phyloP scores from a whole-genome alignment of 192 early-diverging fungal species.

The Coemansia sp. region DNA sequence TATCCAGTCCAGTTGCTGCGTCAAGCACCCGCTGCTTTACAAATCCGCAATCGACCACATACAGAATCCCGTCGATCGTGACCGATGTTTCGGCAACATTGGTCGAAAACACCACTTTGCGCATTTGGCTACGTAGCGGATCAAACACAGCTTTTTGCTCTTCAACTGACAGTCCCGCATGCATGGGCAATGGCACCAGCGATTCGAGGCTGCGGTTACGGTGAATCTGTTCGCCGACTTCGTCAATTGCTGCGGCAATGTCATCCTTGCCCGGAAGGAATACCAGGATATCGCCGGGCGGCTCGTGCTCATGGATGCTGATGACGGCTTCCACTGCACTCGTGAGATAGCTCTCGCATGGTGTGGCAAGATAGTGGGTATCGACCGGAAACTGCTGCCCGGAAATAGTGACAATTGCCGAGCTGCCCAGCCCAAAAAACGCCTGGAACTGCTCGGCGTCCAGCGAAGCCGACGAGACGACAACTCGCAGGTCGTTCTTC shows the following conservation, averaged over 20 bases:
- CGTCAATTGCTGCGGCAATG: slow-evolving; percentile 69
- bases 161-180: slow-evolving; percentile 79
- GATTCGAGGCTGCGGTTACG: slow-evolving; percentile 52
- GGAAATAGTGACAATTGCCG: slow-evolving; percentile 79
- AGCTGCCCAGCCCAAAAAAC: slow-evolving; percentile 74
- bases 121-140: slow-evolving; percentile 71
- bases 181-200: slow-evolving; percentile 79
- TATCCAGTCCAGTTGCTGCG: slow-evolving; percentile 84
- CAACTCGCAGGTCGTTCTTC: slow-evolving; percentile 74
- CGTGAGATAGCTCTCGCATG: slow-evolving; percentile 90
- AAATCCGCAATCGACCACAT: slow-evolving; percentile 93
- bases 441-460: slow-evolving; percentile 85
- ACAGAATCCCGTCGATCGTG: slow-evolving; percentile 92
- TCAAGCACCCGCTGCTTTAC: slow-evolving; percentile 90
- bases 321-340: slow-evolving; percentile 83
- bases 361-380: slow-evolving; percentile 86
- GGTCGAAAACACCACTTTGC: slow-evolving; percentile 89
- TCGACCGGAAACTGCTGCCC: slow-evolving; percentile 95
- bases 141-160: slow-evolving; percentile 91
- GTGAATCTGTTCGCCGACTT: slow-evolving; percentile 58
- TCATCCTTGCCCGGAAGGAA: slow-evolving; percentile 96
- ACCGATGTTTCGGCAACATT: slow-evolving; percentile 97
- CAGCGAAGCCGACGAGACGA: slow-evolving; percentile 89
- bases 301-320: slow-evolving; percentile 89
- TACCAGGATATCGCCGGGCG: slow-evolving; percentile 87